Base-by-base conservation (phyloP, 2,329 filamentous ascomycete genomes). In the Claviceps sp. region DNA sequence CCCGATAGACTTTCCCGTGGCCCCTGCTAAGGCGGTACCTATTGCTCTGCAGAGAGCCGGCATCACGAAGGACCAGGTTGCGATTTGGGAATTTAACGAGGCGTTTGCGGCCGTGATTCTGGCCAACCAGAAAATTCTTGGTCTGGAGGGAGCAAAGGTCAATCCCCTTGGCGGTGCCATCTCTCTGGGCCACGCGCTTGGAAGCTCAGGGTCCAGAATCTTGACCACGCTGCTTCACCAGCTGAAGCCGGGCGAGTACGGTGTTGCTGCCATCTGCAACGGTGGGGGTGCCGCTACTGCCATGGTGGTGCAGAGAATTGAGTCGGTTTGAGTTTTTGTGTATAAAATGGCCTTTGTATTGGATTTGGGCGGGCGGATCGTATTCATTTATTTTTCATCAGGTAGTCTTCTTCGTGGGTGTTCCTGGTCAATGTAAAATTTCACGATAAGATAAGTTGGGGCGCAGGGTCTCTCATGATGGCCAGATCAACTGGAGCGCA, bases 21-120 rank as follows among this genome's bases (percentile, higher is more conserved):
- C 93, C 1, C 93, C 93, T 1, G 79, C 93, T 41, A 90, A 94
- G 68, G 91, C 91, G 5, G 91, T 97, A 0, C 89, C 91, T 3
- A 81, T 96, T 61, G 90, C 90, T 11, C 76, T 98, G 49, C 80
- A 89, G 68, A 80, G 90, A 53, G 93, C 93, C 1, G 90, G 91
- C 11, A 90, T 98, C 59, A 88, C 81, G 57, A 89, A 90, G 70
- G 85, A 94, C 47, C 87, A 97, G 67, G 89, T 98, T 46, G 84
- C 91, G 5, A 73, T 96, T 22, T 97, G 93, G 91, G 93, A 97
- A 68, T 95, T 98, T 70, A 98, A 98, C 68, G 93, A 98, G 72
- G 93, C 93, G 0, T 98, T 98, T 65, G 91, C 93, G 30, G 88
- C 87, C 4, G 90, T 96, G 34, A 93, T 96, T 68, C 89, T 93